Base-by-base conservation (phyloP, 2,329 filamentous ascomycete species). In the Metarhizium anisopliae region DNA sequence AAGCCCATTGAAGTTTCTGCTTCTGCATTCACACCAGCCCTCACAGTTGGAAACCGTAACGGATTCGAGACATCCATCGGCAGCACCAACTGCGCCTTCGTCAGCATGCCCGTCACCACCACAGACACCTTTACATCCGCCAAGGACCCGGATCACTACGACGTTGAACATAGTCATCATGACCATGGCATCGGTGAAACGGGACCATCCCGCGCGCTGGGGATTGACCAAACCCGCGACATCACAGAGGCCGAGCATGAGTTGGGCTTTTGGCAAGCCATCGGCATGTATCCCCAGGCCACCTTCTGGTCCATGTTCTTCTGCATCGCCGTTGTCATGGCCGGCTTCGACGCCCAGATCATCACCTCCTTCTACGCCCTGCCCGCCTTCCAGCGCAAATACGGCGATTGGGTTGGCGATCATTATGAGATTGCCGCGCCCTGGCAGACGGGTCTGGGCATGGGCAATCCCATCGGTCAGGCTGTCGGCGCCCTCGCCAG, bases 371-470 rank as follows among this genome's bases (percentile, higher is more conserved):
- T 74, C 55, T 74, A 68, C 55, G 71, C 66, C 16, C 68, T 70
- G 54, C 69, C 58, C 16, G 68, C 52, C 58, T 72, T 63, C 55
- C 63, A 60, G 36, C 62, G 55, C 55, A 67, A 57, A 29, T 75
- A 70, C 51, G 71, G 71, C 45, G 55, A 60, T 38, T 47, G 52
- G 30, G 54, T 63, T 18, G 59, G 54, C 7, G 55, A 82, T 18
- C 54, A 56, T 20, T 71, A 65, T 54, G 66, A 78, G 58, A 66
- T 81, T 40, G 66, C 72, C 2, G 72, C 75, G 0, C 62, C 71
- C 3, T 81, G 79, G 79, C 77, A 80, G 62, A 72, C 74, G 1
- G 76, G 70, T 0, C 64, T 81, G 1, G 68, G 68, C 50, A 76
- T 76, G 55, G 76, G 72, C 4, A 71, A 72, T 1, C 66, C 71